phyloP scores from a whole-genome alignment of 192 early-diverging fungal genomes.

The Podila verticillata region DNA sequence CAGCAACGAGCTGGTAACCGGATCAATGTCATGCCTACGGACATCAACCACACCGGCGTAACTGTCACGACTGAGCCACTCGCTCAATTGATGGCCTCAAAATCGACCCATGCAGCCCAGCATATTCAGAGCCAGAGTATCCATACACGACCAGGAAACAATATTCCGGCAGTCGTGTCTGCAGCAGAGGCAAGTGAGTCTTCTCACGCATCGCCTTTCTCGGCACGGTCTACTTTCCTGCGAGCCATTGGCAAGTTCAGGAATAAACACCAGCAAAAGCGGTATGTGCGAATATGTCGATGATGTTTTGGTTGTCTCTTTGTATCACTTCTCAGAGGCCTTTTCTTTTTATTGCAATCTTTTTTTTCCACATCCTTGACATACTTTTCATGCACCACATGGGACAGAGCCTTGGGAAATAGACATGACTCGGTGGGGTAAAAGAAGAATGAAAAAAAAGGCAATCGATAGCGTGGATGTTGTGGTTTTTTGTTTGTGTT shows the following conservation, averaged over 20 bases:
- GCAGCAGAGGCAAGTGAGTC: no score
- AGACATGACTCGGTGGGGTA: background rate
- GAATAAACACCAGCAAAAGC: constrained; percentile 43
- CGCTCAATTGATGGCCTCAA: no score
- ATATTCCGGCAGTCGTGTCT: background rate
- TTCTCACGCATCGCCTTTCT: background rate
- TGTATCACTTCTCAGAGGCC: background rate
- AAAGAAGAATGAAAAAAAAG: no score
- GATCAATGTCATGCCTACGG: background rate
- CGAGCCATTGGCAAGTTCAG: constrained; percentile 47
- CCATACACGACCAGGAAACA: background rate
- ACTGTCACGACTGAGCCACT: background rate
- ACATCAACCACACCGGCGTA: background rate
- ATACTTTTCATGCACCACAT: background rate
- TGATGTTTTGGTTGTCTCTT: background rate
- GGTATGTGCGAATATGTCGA: constrained; percentile 6
- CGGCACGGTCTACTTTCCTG: constrained; percentile 31
- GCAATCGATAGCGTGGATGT: background rate
- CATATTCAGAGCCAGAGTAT: no score
- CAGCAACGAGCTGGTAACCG: constrained; percentile 11
- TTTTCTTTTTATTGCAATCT: no score
- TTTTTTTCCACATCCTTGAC: no score
- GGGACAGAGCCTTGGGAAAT: background rate
- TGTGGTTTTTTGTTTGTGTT: background rate
- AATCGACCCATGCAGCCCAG: background rate